Evolutionary conservation across 805 yeast genomes (phyloP).

Genomic region (Candida multigemmis): DNA sequence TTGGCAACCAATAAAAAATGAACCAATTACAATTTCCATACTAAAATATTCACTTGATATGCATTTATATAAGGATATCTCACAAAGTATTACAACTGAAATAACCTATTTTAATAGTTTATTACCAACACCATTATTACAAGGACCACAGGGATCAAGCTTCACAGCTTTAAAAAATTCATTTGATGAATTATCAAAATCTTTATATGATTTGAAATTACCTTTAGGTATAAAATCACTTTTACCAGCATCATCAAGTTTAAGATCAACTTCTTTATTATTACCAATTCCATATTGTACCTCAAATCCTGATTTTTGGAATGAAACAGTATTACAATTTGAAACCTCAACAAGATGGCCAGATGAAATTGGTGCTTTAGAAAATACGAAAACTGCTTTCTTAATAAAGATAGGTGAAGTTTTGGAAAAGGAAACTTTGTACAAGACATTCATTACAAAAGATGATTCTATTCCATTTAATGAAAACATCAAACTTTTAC

Average conservation of each 20-base stretch:
- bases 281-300: constrained; percentile 79
- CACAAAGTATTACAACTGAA: constrained; percentile 26
- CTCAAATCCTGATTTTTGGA: constrained; percentile 69
- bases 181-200: constrained; percentile 42
- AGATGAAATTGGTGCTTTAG: constrained; percentile 75
- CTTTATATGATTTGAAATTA: constrained; percentile 37
- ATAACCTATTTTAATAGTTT: constrained; percentile 38
- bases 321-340: constrained; percentile 75
- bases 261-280: constrained; percentile 67
- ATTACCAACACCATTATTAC: constrained; percentile 51
- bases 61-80: constrained; percentile 46
- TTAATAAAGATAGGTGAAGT: constrained; percentile 52
- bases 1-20: constrained; percentile 54
- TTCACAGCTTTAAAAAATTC: constrained; percentile 25
- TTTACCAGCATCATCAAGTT: constrained; percentile 62
- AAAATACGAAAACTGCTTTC: constrained; percentile 86
- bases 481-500: constrained; percentile 45
- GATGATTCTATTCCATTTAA: constrained; percentile 65
- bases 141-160: constrained; percentile 45
- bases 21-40: constrained; percentile 59
- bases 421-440: constrained; percentile 42
- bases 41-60: constrained; percentile 51
- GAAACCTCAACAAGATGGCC: constrained; percentile 96
- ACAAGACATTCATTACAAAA: constrained; percentile 50
- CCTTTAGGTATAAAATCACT: constrained; percentile 71